A percentile compares a stretch with the other conserved stretches of the same genome.
These are phyloP conservation scores for Cryptococcus sp. DNA, from an alignment of 1,284 basidiomycete genomes.

Conservation along the genomic window DNA sequence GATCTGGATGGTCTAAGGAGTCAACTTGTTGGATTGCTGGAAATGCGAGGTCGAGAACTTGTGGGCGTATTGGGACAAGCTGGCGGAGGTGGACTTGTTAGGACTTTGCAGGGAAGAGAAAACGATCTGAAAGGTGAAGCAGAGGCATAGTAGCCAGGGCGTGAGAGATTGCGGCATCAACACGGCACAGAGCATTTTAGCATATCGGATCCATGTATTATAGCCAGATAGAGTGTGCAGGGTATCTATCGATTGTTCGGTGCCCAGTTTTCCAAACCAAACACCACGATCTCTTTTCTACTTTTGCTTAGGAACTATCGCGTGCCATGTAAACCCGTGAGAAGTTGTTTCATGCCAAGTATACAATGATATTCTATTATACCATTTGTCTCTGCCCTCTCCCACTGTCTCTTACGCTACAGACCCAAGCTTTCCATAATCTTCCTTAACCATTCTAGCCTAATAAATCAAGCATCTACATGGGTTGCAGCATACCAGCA, in stretches of 20 bases:
- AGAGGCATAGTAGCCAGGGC: background rate
- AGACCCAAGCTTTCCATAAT: too few relatives aligned
- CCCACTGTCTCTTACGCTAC: background rate
- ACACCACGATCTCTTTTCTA: too few relatives aligned
- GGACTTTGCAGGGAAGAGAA: constrained; percentile 48
- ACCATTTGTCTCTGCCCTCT: background rate
- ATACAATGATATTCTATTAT: background rate
- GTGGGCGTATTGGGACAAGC: constrained; percentile 42
- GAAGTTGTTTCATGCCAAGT: constrained; percentile 1
- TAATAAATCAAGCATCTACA: constrained; percentile 7
- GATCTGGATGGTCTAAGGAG: constrained; percentile 43
- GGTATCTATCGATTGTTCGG: too few relatives aligned
- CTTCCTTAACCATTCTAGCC: too few relatives aligned
- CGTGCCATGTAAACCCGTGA: constrained; percentile 1
- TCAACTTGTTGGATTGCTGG: constrained; percentile 48
- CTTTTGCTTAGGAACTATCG: too few relatives aligned
- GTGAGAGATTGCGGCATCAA: background rate
- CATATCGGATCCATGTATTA: too few relatives aligned
- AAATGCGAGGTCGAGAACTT: constrained; percentile 36
- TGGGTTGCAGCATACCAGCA: constrained; percentile 43
- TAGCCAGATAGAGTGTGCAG: too few relatives aligned
- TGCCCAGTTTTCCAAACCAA: too few relatives aligned
- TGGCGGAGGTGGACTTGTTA: constrained; percentile 43
- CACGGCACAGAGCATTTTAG: too few relatives aligned
- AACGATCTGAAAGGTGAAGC: constrained; percentile 34